Percentiles rank a stretch among this genome's conserved stretches.
phyloP scores from a whole-genome alignment of 2,329 filamentous ascomycete species.

The Colletotrichum sp. region DNA sequence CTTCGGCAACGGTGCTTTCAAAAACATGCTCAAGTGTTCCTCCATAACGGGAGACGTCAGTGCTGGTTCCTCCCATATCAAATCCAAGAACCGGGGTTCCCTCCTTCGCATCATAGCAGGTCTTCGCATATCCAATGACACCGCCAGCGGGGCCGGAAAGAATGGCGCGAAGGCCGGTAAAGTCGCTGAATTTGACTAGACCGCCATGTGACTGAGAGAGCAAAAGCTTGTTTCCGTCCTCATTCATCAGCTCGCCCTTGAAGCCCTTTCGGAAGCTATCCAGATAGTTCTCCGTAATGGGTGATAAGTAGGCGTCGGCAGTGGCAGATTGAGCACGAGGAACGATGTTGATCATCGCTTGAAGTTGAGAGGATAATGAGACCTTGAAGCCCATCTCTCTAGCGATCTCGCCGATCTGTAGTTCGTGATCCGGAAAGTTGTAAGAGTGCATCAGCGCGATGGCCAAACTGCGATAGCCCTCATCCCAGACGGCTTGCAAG shows the following conservation, averaged over 20 bases:
- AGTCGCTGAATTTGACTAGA: conserved; percentile 60
- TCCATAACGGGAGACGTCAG: conserved; percentile 73
- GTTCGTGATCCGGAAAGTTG: conserved; percentile 57
- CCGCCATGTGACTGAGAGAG: conserved; percentile 57
- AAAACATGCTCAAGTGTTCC: conserved; percentile 55
- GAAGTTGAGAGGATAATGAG: conserved; percentile 39
- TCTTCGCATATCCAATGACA: conserved; percentile 77
- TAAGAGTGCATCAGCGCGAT: conserved; percentile 79
- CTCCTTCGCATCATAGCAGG: conserved; percentile 71
- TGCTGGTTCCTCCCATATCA: conserved; percentile 74
- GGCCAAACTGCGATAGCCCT: conserved; percentile 55
- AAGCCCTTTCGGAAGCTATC: conserved; percentile 39
- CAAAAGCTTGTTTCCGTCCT: neutral
- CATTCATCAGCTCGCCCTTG: conserved; percentile 64
- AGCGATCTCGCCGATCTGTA: conserved; percentile 38
- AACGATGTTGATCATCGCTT: conserved; percentile 49
- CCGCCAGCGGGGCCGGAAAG: conserved; percentile 77
- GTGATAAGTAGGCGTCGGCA: conserved; percentile 48
- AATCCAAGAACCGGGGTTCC: conserved; percentile 77
- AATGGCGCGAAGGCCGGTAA: conserved; percentile 73
- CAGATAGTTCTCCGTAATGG: conserved; percentile 39
- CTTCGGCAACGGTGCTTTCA: conserved; percentile 78
- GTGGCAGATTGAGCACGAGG: conserved; percentile 45
- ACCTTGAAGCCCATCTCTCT: conserved; percentile 46
- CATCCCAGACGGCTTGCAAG: conserved; percentile 60